Evolutionary conservation across 2,329 filamentous ascomycete species (phyloP), one percentile per base, ranked within the genome.

Genomic region (Exophiala bonariae): DNA sequence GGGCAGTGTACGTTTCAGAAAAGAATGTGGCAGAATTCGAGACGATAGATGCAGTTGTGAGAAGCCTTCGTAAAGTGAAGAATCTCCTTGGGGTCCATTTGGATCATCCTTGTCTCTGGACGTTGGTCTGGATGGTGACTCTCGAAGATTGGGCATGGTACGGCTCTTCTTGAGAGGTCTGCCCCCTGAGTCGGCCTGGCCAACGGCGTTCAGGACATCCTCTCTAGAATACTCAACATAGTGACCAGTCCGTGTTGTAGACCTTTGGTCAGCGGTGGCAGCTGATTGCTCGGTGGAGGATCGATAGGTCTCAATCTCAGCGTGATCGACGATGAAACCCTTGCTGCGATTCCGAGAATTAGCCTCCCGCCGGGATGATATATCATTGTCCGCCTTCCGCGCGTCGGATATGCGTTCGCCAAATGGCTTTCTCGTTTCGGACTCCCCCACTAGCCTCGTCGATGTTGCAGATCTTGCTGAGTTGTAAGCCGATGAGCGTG

Each of bases 41-140:
- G 84, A 89, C 3, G 86, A 87, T 11, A 99, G 78, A 63, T 96
- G 90, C 30, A 91, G 75, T 22, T 83, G 82, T 4, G 93, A 96
- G 65, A 91, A 96, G 2, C 88, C 80, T 60, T 99, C 93, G 59
- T 93, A 95, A 36, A 81, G 79, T 2, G 85, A 78, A 1, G 78
- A 66, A 49, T 82, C 79, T 1, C 74, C 69, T 22, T 56, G 13
- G 19, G 22, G 30, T 11, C 9, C 14, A 11, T 35, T 20, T 11
- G n/a, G 26, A 18, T 31, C 13, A 10, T 19, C 19, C 32, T 9
- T 13, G 11, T 38, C 34, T 22, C 31, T 41, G 14, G 20, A 26
- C 17, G 36, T 41, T 34, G 35, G 20, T 18, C 36, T 48, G 2
- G 52, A 46, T 14, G 38, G 38, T 18, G 46, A 34, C 20, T 39